Conservation (phyloP, 2,329 filamentous ascomycete genomes). For the Diplodia seriata region DNA sequence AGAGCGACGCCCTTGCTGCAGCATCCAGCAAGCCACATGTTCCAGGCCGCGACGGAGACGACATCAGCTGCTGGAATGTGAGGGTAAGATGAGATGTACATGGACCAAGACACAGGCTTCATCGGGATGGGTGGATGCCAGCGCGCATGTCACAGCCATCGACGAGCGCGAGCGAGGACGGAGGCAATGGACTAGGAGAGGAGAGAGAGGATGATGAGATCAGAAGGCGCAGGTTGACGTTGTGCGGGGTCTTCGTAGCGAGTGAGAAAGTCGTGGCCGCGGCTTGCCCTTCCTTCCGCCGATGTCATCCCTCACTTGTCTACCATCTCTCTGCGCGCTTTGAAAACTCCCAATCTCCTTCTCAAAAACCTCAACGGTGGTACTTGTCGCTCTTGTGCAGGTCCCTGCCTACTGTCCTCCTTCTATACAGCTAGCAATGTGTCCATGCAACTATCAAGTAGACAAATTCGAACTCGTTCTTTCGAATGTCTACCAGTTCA, state of each 20-base stretch:
- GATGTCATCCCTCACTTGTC: not conserved
- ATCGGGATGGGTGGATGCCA: not conserved
- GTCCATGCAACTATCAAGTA: not conserved
- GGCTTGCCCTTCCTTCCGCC: not conserved
- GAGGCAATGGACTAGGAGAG: not conserved
- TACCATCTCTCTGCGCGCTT: not conserved
- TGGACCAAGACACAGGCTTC: not conserved
- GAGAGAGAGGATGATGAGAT: not conserved
- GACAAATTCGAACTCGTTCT: not conserved
- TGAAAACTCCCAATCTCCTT: not conserved
- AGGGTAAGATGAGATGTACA: not conserved
- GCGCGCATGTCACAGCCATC: not conserved
- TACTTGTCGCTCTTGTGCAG: too few species aligned
- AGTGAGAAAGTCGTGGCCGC: not conserved
- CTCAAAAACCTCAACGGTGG: not conserved
- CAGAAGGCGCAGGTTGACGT: not conserved
- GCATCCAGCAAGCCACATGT: not conserved
- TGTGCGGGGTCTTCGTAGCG: not conserved
- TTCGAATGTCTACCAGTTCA: not conserved
- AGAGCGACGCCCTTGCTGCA: conserved; percentile 6
- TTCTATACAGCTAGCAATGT: too few species aligned
- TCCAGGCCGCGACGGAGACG: not conserved
- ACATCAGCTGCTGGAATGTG: not conserved
- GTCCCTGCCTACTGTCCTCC: too few species aligned
- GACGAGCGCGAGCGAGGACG: not conserved